A percentile compares a stretch with the other conserved stretches of the same genome.
Evolutionary conservation across 306 rosid species (phyloP).

Genomic region (Carpinus viminea): DNA sequence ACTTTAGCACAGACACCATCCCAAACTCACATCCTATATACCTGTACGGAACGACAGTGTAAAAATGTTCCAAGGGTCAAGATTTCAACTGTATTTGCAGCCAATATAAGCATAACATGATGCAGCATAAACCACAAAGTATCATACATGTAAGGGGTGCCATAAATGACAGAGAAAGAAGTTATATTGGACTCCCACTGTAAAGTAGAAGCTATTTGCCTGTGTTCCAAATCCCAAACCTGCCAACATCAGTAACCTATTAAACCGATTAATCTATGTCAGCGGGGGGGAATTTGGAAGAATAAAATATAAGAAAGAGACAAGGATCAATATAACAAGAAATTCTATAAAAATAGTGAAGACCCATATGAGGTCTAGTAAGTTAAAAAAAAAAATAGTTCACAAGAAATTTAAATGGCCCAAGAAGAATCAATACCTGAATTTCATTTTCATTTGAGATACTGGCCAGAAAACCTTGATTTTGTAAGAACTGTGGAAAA

Average conservation of each 20-base stretch:
- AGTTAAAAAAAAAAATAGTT: slow-evolving; percentile 10
- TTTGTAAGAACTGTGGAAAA: slow-evolving; percentile 70
- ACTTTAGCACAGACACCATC: slow-evolving; percentile 68
- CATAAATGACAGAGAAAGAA: slow-evolving; percentile 77
- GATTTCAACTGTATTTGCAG: slow-evolving; percentile 9
- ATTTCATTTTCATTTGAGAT: slow-evolving; percentile 73
- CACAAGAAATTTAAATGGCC: slow-evolving; percentile 11
- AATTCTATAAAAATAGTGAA: neutral
- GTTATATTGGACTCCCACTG: slow-evolving; percentile 90
- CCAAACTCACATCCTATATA: slow-evolving; percentile 82
- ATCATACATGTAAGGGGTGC: slow-evolving; percentile 81
- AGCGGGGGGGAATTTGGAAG: slow-evolving; percentile 1
- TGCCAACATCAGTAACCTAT: slow-evolving; percentile 54
- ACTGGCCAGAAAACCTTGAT: slow-evolving; percentile 83
- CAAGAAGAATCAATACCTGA: slow-evolving; percentile 52
- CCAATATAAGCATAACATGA: slow-evolving; percentile 24
- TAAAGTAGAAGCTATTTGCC: slow-evolving; percentile 63
- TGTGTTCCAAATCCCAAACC: slow-evolving; percentile 93
- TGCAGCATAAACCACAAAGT: slow-evolving; percentile 22
- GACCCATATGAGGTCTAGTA: slow-evolving; percentile 5
- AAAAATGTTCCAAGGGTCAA: slow-evolving; percentile 23
- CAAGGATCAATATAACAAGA: slow-evolving; percentile 20
- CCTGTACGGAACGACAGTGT: slow-evolving; percentile 51
- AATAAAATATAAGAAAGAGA: slow-evolving; percentile 16
- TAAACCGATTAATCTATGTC: slow-evolving; percentile 31